Percentiles rank a stretch among this genome's conserved stretches.
Evolutionary conservation across 2,329 filamentous ascomycete species (phyloP).

Genomic region (Claviceps capensis): DNA sequence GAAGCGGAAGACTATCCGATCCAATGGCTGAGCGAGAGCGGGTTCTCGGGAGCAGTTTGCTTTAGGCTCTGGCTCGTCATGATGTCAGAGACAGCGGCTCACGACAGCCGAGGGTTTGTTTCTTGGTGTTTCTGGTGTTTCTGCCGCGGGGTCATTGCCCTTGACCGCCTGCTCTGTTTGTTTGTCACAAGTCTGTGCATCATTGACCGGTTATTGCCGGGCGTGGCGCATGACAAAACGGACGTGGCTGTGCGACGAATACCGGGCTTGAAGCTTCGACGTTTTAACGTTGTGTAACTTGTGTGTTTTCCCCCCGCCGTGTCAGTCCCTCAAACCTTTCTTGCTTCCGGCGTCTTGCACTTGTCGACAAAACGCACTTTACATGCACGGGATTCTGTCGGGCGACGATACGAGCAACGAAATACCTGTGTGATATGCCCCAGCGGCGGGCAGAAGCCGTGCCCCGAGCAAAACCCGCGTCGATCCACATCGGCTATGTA

Average conservation of each 20-base stretch:
- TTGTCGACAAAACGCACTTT: too few species aligned
- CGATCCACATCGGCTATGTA: not conserved
- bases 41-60: not conserved
- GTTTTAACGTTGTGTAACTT: too few species aligned
- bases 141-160: not conserved
- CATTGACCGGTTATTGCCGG: too few species aligned
- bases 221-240: too few species aligned
- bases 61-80: not conserved
- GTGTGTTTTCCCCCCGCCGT: too few species aligned
- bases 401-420: not conserved
- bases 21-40: not conserved
- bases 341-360: too few species aligned
- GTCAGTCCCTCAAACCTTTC: too few species aligned
- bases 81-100: not conserved
- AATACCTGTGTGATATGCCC: not conserved
- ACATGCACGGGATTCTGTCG: not conserved
- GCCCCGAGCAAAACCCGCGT: not conserved
- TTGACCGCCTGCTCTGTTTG: constrained; percentile 5
- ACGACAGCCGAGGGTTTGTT: not conserved
- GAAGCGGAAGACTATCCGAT: too few species aligned
- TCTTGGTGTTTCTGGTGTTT: not conserved
- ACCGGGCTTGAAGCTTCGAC: too few species aligned
- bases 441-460: not conserved
- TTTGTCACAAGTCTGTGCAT: not conserved
- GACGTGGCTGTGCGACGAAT: too few species aligned